Evolutionary conservation across 257 asterid species (phyloP).

Genomic region (Solanum pennellii): DNA sequence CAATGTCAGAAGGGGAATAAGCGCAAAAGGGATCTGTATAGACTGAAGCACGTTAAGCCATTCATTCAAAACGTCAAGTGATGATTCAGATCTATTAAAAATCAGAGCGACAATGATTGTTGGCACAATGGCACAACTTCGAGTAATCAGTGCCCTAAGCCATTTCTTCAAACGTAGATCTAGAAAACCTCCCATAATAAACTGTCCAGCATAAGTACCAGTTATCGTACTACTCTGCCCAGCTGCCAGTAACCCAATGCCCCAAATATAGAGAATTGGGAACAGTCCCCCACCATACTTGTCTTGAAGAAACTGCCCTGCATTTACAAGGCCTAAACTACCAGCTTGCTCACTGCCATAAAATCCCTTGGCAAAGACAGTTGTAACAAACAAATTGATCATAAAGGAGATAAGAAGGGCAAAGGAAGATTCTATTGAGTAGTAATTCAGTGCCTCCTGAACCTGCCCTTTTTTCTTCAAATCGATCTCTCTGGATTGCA

Average conservation of each 20-base stretch:
- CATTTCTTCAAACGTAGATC: slow-evolving; percentile 86
- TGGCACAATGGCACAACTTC: slow-evolving; percentile 96
- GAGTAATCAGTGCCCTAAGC: slow-evolving; percentile 73
- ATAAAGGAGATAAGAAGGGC: slow-evolving; percentile 85
- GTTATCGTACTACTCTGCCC: slow-evolving; percentile 98
- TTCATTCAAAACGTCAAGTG: slow-evolving; percentile 78
- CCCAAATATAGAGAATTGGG: slow-evolving; percentile 96
- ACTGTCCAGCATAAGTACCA: slow-evolving; percentile 97
- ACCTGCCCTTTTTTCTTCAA: slow-evolving; percentile 67
- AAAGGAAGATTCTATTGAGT: slow-evolving; percentile 68
- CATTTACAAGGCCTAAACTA: slow-evolving; percentile 77
- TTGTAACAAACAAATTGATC: slow-evolving; percentile 81
- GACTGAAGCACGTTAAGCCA: slow-evolving; percentile 99
- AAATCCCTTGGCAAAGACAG: slow-evolving; percentile 94
- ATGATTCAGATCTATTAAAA: slow-evolving; percentile 80
- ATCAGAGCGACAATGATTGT: slow-evolving; percentile 82
- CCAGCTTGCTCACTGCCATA: slow-evolving; percentile 71
- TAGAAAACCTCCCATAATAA: slow-evolving; percentile 98
- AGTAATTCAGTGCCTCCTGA: slow-evolving; percentile 82
- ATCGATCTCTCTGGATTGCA: slow-evolving; percentile 81
- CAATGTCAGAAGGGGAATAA: slow-evolving; percentile 93
- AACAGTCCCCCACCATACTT: slow-evolving; percentile 89
- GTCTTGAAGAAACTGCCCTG: slow-evolving; percentile 87
- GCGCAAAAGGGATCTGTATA: slow-evolving; percentile 92
- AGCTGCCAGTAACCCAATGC: slow-evolving; percentile 92